These are phyloP conservation scores for Saxophila tyrrhenica DNA, from an alignment of 495 filamentous ascomycete genomes.

Conservation along the genomic window DNA sequence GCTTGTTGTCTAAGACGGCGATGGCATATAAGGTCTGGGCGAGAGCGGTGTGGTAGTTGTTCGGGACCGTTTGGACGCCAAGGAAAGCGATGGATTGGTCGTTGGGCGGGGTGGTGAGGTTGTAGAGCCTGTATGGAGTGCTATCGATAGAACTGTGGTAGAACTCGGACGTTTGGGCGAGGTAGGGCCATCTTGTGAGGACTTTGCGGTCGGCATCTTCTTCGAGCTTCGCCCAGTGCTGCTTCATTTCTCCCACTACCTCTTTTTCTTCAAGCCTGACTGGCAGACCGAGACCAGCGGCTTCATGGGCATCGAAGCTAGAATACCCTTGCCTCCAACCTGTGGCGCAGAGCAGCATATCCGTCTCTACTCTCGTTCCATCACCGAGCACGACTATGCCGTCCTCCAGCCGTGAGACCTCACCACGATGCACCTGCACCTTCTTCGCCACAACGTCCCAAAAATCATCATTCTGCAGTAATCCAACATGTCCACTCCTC, in stretches of 20 bases:
- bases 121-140: constrained; percentile 8
- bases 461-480: constrained; percentile 31
- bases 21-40: constrained; percentile 37
- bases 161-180: constrained; percentile 6
- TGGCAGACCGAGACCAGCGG: constrained; percentile 1
- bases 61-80: constrained; percentile 25
- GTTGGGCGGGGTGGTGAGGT: constrained; percentile 3
- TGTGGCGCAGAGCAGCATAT: constrained; percentile 9
- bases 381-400: constrained; percentile 1
- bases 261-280: not conserved
- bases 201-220: constrained; percentile 28
- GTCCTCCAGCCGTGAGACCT: constrained; percentile 18
- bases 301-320: not conserved
- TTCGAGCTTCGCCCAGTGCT: constrained; percentile 18
- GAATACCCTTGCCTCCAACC: constrained; percentile 7
- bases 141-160: not conserved
- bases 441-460: constrained; percentile 32
- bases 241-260: not conserved
- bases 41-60: constrained; percentile 32
- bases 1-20: constrained; percentile 30
- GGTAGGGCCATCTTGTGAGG: constrained; percentile 28
- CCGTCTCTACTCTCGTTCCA: constrained; percentile 1
- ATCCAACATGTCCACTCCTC: constrained; percentile 29
- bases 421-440: constrained; percentile 29
- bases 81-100: constrained; percentile 26